Percentiles rank a stretch among this genome's conserved stretches.
phyloP scores from a whole-genome alignment of 2,329 filamentous ascomycete genomes.

The Hymenoscyphus fructigenus region DNA sequence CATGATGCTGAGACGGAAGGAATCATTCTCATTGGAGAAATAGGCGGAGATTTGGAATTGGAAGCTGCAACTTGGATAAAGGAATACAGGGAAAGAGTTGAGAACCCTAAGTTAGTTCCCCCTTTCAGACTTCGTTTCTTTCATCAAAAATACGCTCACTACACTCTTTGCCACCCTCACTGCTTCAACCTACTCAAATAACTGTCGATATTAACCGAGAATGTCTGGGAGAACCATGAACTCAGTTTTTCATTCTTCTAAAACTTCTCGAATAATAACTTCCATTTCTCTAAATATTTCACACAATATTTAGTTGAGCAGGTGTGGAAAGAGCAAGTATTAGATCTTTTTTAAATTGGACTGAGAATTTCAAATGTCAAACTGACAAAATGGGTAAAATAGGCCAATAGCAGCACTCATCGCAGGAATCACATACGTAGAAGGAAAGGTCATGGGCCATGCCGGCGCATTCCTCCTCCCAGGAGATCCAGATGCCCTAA shows the following conservation, averaged over 20 bases:
- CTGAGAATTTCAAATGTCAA: neutral
- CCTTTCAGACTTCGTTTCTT: neutral
- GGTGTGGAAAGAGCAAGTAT: no score
- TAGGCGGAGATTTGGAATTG: conserved; percentile 64
- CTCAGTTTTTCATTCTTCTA: no score
- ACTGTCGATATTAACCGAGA: no score
- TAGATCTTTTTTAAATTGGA: no score
- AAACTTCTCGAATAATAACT: no score
- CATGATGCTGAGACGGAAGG: conserved; percentile 64
- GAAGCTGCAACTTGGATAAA: conserved; percentile 73
- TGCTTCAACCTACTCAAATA: no score
- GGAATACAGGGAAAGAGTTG: conserved; percentile 57
- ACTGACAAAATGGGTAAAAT: neutral
- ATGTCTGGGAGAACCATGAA: no score
- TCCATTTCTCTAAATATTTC: no score
- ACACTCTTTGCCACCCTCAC: no score
- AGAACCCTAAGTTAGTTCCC: conserved; percentile 60
- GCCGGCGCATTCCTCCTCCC: conserved; percentile 70
- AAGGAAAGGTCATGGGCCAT: conserved; percentile 73
- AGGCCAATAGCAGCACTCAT: conserved; percentile 69
- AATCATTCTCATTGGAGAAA: conserved; percentile 66
- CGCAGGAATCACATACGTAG: conserved; percentile 62
- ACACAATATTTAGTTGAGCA: no score
- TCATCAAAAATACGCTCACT: no score
- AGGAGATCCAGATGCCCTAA: conserved; percentile 61